Conservation (phyloP, 2,329 filamentous ascomycete species). For the Cryphonectria japonica region DNA sequence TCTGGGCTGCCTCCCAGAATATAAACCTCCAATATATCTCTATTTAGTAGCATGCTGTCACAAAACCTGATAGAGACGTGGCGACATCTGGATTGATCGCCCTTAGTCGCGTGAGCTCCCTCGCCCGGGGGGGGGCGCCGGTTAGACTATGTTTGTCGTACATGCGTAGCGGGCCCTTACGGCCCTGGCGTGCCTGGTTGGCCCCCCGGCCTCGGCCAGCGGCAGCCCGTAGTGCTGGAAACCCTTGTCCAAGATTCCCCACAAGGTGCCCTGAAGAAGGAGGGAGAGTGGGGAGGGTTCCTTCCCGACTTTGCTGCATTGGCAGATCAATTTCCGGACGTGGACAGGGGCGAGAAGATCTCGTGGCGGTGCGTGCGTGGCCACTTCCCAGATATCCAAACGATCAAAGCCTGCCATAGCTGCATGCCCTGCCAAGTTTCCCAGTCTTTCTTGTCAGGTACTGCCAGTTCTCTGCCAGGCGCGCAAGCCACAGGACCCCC, state of each 20-base stretch:
- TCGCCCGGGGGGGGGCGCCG: neutral
- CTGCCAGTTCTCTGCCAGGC: neutral
- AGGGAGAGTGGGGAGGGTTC: neutral
- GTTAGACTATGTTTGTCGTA: neutral
- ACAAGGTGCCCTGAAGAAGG: neutral
- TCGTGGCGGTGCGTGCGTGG: slow-evolving; percentile 19
- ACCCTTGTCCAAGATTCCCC: neutral
- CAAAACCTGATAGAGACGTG: neutral
- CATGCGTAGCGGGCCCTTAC: neutral
- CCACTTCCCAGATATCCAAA: neutral
- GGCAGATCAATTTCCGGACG: slow-evolving; percentile 20
- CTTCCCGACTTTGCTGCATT: neutral
- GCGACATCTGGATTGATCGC: neutral
- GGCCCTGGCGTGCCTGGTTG: too few relatives aligned
- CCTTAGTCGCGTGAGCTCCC: neutral
- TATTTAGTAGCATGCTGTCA: neutral
- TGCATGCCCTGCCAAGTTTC: neutral
- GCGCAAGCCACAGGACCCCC: slow-evolving; percentile 20
- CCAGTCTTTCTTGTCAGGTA: too few relatives aligned
- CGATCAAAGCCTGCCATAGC: too few relatives aligned
- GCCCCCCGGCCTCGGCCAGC: neutral
- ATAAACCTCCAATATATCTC: neutral
- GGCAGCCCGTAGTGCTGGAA: neutral
- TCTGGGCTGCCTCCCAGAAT: neutral
- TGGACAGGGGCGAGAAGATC: neutral